Evolutionary conservation across 345 rosid species (phyloP).

Genomic region (Microthlaspi erraticum): DNA sequence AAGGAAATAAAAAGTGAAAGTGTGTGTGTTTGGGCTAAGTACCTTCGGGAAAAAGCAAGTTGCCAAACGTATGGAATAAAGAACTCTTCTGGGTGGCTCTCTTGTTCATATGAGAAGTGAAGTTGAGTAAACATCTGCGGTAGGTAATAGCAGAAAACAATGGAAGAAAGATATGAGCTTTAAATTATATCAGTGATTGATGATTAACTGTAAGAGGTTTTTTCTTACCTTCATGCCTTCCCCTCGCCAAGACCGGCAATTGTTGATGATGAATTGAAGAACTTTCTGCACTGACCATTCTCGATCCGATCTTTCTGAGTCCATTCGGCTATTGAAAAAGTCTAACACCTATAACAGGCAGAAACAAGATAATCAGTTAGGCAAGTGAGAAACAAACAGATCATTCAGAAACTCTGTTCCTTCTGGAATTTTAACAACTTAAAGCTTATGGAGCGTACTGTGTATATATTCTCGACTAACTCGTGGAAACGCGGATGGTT

Average conservation of each 20-base stretch:
- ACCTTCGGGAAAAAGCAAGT: slow-evolving; percentile 74
- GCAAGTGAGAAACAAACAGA: slow-evolving; percentile 15
- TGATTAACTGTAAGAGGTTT: background rate
- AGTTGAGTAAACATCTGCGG: slow-evolving; percentile 92
- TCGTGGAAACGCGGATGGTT: slow-evolving; percentile 88
- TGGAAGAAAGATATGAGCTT: background rate
- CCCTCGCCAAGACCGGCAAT: slow-evolving; percentile 92
- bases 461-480: slow-evolving; percentile 87
- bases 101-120: slow-evolving; percentile 97
- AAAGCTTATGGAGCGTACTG: slow-evolving; percentile 53
- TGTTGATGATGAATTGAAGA: slow-evolving; percentile 70
- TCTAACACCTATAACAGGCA: slow-evolving; percentile 68
- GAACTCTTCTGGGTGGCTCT: slow-evolving; percentile 97
- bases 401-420: slow-evolving; percentile 17
- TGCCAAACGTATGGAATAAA: slow-evolving; percentile 95
- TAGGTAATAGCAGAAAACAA: background rate
- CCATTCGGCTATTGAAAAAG: slow-evolving; percentile 90
- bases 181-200: background rate
- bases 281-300: slow-evolving; percentile 99
- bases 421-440: background rate
- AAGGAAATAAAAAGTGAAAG: slow-evolving; percentile 12
- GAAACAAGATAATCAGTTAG: slow-evolving; percentile 12
- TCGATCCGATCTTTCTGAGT: slow-evolving; percentile 75
- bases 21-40: slow-evolving; percentile 29
- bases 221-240: slow-evolving; percentile 92